Conservation (phyloP, 768 basidiomycete genomes). For the Mycena indigotica region DNA sequence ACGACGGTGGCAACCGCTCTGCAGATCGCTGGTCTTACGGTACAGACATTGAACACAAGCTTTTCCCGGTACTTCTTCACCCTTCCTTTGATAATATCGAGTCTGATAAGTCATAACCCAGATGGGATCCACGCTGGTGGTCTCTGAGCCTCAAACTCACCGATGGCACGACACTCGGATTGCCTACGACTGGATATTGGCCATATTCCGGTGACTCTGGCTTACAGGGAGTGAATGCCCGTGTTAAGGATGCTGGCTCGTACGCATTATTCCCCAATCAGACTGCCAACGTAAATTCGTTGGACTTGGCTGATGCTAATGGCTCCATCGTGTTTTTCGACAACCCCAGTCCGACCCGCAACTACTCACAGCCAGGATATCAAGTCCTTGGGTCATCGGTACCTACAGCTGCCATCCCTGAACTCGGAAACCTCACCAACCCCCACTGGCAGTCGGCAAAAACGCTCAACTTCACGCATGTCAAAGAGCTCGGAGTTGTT, state of each 20-base stretch:
- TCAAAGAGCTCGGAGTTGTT: slow-evolving; percentile 25
- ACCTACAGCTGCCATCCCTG: slow-evolving; percentile 24
- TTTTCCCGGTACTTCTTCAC: slow-evolving; percentile 22
- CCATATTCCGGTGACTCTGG: slow-evolving; percentile 35
- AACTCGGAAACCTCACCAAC: slow-evolving; percentile 34
- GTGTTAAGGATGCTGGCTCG: slow-evolving; percentile 30
- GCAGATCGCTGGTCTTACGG: slow-evolving; percentile 28
- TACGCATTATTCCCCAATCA: slow-evolving; percentile 25
- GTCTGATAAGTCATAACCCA: slow-evolving; percentile 4
- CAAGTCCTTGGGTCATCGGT: slow-evolving; percentile 33
- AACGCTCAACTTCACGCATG: slow-evolving; percentile 26
- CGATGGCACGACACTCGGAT: slow-evolving; percentile 31
- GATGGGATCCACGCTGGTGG: slow-evolving; percentile 39
- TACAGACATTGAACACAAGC: slow-evolving; percentile 29
- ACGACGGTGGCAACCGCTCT: slow-evolving; percentile 28
- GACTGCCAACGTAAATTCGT: slow-evolving; percentile 16
- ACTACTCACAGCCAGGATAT: slow-evolving; percentile 32
- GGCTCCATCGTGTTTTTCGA: slow-evolving; percentile 34
- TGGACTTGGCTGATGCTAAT: slow-evolving; percentile 21
- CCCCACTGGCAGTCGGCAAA: slow-evolving; percentile 36
- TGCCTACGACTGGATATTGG: slow-evolving; percentile 37
- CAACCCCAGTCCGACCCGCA: slow-evolving; percentile 34
- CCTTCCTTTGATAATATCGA: not conserved
- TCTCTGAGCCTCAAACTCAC: slow-evolving; percentile 32
- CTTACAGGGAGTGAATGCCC: slow-evolving; percentile 28